Percentiles rank a stretch among this genome's conserved stretches.
These are phyloP conservation scores for Ichthyophthirius multifiliis DNA, from an alignment of 169 alveolate species.

Conservation along the genomic window DNA sequence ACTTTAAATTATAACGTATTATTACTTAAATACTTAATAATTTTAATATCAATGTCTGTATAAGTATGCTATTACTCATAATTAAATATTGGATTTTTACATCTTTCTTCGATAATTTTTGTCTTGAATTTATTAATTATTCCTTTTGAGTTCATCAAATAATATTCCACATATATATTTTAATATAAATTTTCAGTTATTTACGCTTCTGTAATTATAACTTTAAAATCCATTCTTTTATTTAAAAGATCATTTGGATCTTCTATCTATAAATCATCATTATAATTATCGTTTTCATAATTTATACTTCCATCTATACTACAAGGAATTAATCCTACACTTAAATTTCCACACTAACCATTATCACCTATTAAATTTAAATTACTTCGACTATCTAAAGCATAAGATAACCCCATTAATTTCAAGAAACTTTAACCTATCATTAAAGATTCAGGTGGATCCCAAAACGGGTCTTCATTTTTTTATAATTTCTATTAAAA, in stretches of 20 bases:
- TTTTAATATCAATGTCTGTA: neutral
- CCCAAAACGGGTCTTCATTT: conserved; percentile 50
- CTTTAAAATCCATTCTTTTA: conserved; percentile 52
- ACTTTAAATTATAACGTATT: neutral
- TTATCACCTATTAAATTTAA: conserved; percentile 49
- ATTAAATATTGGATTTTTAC: neutral
- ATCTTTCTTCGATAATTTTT: neutral
- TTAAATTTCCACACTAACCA: conserved; percentile 54
- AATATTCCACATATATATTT: conserved; percentile 50
- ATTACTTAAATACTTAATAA: neutral
- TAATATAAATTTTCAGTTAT: conserved; percentile 51
- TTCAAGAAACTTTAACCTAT: conserved; percentile 35
- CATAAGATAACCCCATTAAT: conserved; percentile 64
- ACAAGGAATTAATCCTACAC: conserved; percentile 53
- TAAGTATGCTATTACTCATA: neutral
- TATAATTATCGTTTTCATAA: conserved; percentile 50
- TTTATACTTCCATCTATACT: conserved; percentile 65
- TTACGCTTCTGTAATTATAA: conserved; percentile 50
- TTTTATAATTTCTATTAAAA: neutral
- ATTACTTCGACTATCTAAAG: conserved; percentile 53
- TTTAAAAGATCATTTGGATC: conserved; percentile 67
- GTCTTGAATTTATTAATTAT: neutral
- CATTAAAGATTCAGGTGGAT: conserved; percentile 42
- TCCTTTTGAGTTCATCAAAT: neutral
- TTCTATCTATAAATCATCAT: conserved; percentile 44